Evolutionary conservation across 305 asterid genomes (phyloP).

Genomic region (Ajuga reptans): DNA sequence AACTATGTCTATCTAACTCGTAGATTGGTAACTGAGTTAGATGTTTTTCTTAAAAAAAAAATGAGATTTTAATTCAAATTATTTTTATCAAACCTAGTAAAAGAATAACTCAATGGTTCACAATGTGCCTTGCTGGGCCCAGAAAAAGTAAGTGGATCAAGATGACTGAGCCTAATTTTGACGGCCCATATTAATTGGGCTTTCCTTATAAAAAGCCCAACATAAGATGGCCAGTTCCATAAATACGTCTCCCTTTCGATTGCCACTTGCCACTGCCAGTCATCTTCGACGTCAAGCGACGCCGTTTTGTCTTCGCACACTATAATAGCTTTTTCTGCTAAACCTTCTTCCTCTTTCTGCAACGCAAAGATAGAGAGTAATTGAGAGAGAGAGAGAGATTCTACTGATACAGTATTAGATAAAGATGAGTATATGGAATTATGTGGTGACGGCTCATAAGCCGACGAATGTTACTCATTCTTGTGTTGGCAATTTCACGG

Average conservation of each 20-base stretch:
- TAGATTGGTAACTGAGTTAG: no score
- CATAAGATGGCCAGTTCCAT: neutral
- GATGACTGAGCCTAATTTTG: neutral
- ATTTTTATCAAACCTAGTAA: no score
- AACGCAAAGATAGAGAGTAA: neutral
- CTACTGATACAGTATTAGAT: neutral
- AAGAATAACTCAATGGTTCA: no score
- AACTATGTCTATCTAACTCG: no score
- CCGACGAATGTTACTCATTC: slow-evolving; percentile 96
- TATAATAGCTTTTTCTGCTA: slow-evolving; percentile 8
- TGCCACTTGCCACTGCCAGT: no score
- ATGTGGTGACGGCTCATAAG: slow-evolving; percentile 97
- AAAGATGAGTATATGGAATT: slow-evolving; percentile 85
- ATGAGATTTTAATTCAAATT: no score
- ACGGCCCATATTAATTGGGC: neutral
- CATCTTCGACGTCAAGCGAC: slow-evolving; percentile 19
- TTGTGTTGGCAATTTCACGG: slow-evolving; percentile 94
- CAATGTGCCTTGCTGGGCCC: neutral
- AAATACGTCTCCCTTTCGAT: neutral
- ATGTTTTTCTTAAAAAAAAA: no score
- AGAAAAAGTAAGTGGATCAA: neutral
- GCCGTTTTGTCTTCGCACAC: slow-evolving; percentile 19
- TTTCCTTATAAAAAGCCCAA: neutral
- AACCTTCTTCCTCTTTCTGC: neutral
- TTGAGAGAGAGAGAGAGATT: neutral